Evolutionary conservation across 345 rosid species (phyloP).

Genomic region (Dovyalis caffra): DNA sequence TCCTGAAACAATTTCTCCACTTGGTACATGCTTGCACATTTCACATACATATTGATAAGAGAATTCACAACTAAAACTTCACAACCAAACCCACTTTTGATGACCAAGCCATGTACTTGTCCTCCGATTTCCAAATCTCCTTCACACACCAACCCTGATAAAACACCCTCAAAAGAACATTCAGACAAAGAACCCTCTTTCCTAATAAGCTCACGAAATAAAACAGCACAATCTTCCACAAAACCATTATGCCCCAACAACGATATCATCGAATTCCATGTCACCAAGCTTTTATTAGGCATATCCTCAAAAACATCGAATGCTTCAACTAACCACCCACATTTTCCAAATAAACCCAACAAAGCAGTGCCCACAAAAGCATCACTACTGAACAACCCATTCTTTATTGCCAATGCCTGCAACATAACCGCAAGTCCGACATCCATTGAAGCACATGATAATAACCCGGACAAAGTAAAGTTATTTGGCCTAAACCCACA

Average conservation of each 20-base stretch:
- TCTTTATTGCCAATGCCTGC: constrained; percentile 58
- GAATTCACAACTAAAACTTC: constrained; percentile 50
- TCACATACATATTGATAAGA: constrained; percentile 57
- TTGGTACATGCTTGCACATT: constrained; percentile 36
- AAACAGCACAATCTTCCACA: constrained; percentile 40
- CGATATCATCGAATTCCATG: constrained; percentile 72
- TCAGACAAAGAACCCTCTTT: constrained; percentile 42
- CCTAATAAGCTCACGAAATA: constrained; percentile 53
- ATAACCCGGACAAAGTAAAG: constrained; percentile 52
- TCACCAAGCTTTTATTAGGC: constrained; percentile 62
- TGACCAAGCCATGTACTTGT: constrained; percentile 60
- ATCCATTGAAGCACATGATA: constrained; percentile 52
- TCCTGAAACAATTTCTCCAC: constrained; percentile 55
- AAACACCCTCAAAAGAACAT: constrained; percentile 53
- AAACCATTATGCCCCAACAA: constrained; percentile 52
- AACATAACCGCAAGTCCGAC: constrained; percentile 49
- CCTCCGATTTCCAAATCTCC: constrained; percentile 45
- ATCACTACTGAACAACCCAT: constrained; percentile 54
- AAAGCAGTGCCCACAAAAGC: constrained; percentile 72
- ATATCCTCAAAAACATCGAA: constrained; percentile 53
- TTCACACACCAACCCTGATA: constrained; percentile 49
- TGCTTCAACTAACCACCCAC: constrained; percentile 47
- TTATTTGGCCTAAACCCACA: constrained; percentile 51
- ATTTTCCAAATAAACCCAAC: constrained; percentile 65
- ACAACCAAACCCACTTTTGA: constrained; percentile 47